Base-by-base conservation (phyloP, 108 stramenopile genomes). In the Stephanodiscus triporus region DNA sequence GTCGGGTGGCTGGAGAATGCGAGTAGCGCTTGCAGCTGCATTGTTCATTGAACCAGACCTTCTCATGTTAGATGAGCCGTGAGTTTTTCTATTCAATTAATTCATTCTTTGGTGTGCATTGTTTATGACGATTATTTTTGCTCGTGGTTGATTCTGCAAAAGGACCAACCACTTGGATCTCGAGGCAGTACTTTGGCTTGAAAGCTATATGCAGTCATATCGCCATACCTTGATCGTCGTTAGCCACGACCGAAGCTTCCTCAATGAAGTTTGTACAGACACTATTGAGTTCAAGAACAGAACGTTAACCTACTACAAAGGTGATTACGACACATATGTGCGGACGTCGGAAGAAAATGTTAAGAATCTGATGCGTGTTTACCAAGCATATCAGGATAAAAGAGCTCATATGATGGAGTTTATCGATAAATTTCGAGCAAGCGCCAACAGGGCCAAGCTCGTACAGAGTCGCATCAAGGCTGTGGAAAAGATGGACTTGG, bases 351-450 rank as follows among this genome's bases (percentile, higher is more conserved):
- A 84, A 24, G 97, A 99, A 68, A 84, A 87, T 38, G 68, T 83
- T 0, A 90, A 92, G 74, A 96, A 97, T 73, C 82, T 86, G 40
- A 89, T 89, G 80, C 81, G 97, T 53, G 94, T 94, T 10, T 97
- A 95, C 70, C 96, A 97, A 69, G 97, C 97, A 20, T 95, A 95
- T 53, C 82, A 92, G 59, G 89, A 90, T 50, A 97, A 98, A 75
- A 77, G 95, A 36, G 91, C 87, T 27, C 99, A 99, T 83, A 97
- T 99, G 95, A 97, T 98, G 96, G 97, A 98, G 69, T 99, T 99
- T 71, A 97, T 99, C 45, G 91, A 91, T 70, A 98, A 97, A 79
- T 99, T 99, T 72, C 70, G 91, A 76, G 95, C 88, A 75, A 98
- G 97, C 81, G 99, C 98, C 58, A 97, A 97, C 78, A 75, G 94